Evolutionary conservation across 2,329 filamentous ascomycete genomes (phyloP), one percentile per base, ranked within the genome.

Genomic region (Fusarium anguioides): DNA sequence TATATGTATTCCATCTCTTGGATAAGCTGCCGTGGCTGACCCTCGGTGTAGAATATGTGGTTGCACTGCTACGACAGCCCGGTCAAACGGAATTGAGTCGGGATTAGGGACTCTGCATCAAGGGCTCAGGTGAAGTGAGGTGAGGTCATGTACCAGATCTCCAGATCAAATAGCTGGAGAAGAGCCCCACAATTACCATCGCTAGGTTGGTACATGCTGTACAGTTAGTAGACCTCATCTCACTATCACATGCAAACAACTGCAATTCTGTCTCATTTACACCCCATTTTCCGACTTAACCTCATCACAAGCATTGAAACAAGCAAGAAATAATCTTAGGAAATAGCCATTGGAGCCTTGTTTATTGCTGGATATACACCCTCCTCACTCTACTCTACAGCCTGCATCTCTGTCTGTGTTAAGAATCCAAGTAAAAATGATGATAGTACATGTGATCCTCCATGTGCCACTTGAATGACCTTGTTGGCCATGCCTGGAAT

Each of bases 171-270:
- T 50, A 27, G 55, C 53, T 68, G 53, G 51, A 57, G 52, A 64
- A 60, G 35, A 23, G 55, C 66, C 69, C 69, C 69, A 67, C 69
- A 67, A 40, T 53, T 50, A 33, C 42, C 41, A 48, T 62, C 29
- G 37, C 26, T n/a, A n/a, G n/a, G n/a, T n/a, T n/a, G n/a, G n/a
- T n/a, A n/a, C n/a, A n/a, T n/a, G n/a, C n/a, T n/a, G n/a, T n/a
- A 21, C 8, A 10, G 11, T 29, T 17, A 17, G 11, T 6, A 36
- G 46, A 29, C 55, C 33, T 37, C 44, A 59, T 44, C 31, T 60
- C 44, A 60, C 39, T 52, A 63, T 72, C 70, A 72, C 70, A 72
- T 72, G 70, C 54, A 60, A 72, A 66, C 27, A 14, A 21, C 27
- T 35, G 8, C 14, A 37, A 23, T 41, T 37, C 40, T 44, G 20